Base-by-base conservation (phyloP, 345 rosid species). In the Cardamine resedifolia region DNA sequence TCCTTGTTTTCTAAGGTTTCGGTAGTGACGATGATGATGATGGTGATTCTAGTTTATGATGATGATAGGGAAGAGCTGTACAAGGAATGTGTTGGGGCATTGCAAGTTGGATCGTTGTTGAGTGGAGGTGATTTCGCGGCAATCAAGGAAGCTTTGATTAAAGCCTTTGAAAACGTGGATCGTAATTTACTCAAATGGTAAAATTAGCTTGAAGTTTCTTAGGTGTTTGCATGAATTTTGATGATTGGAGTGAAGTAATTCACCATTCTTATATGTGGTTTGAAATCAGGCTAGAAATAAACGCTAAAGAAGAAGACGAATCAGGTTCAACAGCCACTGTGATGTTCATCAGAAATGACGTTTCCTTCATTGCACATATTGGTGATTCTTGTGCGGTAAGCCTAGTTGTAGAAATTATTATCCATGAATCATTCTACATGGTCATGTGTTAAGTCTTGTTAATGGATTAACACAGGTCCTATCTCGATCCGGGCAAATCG, bases 311-410 rank as follows among this genome's bases (percentile, higher is more conserved):
- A 48, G 86, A 86, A 44, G 89, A 89, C 6, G 96, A 87, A 78
- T 94, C 98, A 5, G 98, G 98, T 47, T 85, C 98, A 20, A 94
- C 97, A 4, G 97, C 94, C 50, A 94, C 98, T 19, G 91, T 77
- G 21, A 59, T 91, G 80, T 73, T 94, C 48, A 67, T 89, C 4
- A 85, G 87, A 73, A 82, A 81, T 39, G 87, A 85, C 36, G 20
- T 45, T 58, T 78, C 92, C 30, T 78, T 81, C 74, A 70, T 91
- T 79, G 85, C 97, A 36, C 98, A 94, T 81, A 82, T 94, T 44
- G 97, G 97, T 30, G 98, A 94, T 80, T 90, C 95, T 0, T 77
- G 82, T 30, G 91, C 88, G 87, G 98, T 94, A 82, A 20, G 82
- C 20, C 52, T 6, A 48, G 19, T 21, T 62, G 16, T 51, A 12